These are phyloP conservation scores for Rhizophagus clarus DNA, from an alignment of 192 early-diverging fungal species.

Conservation along the genomic window DNA sequence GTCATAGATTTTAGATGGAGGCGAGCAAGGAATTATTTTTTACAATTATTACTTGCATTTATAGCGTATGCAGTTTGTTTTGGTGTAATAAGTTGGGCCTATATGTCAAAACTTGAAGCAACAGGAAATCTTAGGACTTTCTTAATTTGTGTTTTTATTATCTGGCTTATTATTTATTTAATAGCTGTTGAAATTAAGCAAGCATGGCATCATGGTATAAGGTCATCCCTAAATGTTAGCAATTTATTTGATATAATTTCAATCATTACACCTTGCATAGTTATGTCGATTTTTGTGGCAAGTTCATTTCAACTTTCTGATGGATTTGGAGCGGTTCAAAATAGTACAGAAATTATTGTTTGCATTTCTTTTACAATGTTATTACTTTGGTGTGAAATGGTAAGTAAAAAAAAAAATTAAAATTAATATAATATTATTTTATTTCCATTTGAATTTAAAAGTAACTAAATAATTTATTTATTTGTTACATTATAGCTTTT, in stretches of 20 bases:
- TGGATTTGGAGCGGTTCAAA: background rate
- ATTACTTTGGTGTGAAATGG: background rate
- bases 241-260: constrained; percentile 2
- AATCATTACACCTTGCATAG: background rate
- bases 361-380: background rate
- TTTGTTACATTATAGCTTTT: background rate
- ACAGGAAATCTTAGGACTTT: background rate
- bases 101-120: background rate
- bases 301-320: background rate
- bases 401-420: background rate
- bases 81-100: background rate
- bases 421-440: too few species aligned
- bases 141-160: background rate
- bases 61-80: background rate
- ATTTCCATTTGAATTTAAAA: too few species aligned
- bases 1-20: constrained; percentile 6
- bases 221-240: background rate
- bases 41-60: background rate
- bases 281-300: background rate
- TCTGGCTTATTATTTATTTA: constrained; percentile 13
- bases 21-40: background rate
- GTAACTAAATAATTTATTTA: background rate
- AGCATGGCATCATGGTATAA: background rate
- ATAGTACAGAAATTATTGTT: background rate
- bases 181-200: background rate